Evolutionary conservation across 1,139 yeast species (phyloP).

Genomic region (Debaryomyces fabryi): DNA sequence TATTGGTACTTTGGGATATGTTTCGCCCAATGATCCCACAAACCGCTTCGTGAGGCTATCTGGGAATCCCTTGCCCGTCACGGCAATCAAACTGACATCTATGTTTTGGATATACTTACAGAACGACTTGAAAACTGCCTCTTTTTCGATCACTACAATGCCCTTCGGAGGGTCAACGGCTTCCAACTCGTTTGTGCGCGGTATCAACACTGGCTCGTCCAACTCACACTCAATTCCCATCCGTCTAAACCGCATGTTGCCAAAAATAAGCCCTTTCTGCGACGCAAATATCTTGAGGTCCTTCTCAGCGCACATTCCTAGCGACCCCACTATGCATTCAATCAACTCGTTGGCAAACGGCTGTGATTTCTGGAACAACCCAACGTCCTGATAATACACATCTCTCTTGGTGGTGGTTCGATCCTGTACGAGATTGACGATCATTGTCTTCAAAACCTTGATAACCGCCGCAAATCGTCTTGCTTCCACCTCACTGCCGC

Average conservation of each 20-base stretch:
- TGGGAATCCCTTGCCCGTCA: constrained; percentile 76
- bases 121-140: constrained; percentile 48
- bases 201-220: constrained; percentile 30
- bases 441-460: constrained; percentile 22
- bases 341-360: constrained; percentile 44
- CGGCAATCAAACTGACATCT: constrained; percentile 30
- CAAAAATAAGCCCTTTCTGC: constrained; percentile 63
- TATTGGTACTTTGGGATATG: constrained; percentile 40
- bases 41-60: constrained; percentile 34
- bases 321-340: constrained; percentile 34
- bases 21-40: constrained; percentile 18
- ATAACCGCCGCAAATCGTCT: constrained; percentile 19
- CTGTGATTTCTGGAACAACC: constrained; percentile 52
- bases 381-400: constrained; percentile 65
- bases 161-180: constrained; percentile 9
- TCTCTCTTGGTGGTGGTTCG: constrained; percentile 58
- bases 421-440: constrained; percentile 20
- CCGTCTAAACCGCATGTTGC: constrained; percentile 28
- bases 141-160: constrained; percentile 68
- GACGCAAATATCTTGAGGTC: constrained; percentile 56
- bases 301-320: constrained; percentile 22
- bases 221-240: neutral
- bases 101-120: constrained; percentile 21
- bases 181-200: constrained; percentile 14
- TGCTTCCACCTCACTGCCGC: constrained; percentile 10